These are phyloP conservation scores for Colletotrichum euphorbiae DNA, from an alignment of 2,329 filamentous ascomycete genomes.

Conservation along the genomic window DNA sequence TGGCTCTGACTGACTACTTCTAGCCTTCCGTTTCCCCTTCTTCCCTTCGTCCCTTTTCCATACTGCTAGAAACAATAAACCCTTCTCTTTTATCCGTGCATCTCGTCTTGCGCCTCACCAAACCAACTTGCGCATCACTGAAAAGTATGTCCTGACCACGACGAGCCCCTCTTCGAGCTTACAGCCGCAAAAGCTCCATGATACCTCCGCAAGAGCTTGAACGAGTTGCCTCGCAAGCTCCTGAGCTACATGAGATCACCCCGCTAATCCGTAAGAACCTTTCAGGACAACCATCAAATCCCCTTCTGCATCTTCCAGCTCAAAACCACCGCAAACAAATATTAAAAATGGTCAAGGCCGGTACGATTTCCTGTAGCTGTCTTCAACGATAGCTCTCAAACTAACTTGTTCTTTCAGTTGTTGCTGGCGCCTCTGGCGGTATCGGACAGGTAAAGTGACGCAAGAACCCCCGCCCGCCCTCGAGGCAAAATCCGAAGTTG, in stretches of 20 bases:
- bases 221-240: slow-evolving; percentile 26
- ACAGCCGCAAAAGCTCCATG: not conserved
- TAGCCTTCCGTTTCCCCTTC: slow-evolving; percentile 23
- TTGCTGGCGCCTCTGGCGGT: slow-evolving; percentile 96
- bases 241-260: slow-evolving; percentile 32
- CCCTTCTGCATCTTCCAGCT: slow-evolving; percentile 5
- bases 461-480: slow-evolving; percentile 20
- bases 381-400: not conserved
- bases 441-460: slow-evolving; percentile 86
- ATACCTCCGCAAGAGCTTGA: slow-evolving; percentile 17
- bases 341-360: slow-evolving; percentile 70
- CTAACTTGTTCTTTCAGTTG: slow-evolving; percentile 60
- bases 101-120: not conserved
- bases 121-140: slow-evolving; percentile 17
- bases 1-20: slow-evolving; percentile 34
- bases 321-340: slow-evolving; percentile 40
- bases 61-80: slow-evolving; percentile 11
- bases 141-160: not conserved
- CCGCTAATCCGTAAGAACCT: slow-evolving; percentile 38
- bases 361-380: slow-evolving; percentile 52
- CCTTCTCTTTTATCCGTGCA: not conserved
- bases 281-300: slow-evolving; percentile 15
- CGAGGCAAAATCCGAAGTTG: slow-evolving; percentile 13
- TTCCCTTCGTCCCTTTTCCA: slow-evolving; percentile 4
- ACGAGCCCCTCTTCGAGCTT: not conserved